Evolutionary conservation across 2,329 filamentous ascomycete species (phyloP), one percentile per base, ranked within the genome.

Genomic region (Aspergillus quadrilineatus): DNA sequence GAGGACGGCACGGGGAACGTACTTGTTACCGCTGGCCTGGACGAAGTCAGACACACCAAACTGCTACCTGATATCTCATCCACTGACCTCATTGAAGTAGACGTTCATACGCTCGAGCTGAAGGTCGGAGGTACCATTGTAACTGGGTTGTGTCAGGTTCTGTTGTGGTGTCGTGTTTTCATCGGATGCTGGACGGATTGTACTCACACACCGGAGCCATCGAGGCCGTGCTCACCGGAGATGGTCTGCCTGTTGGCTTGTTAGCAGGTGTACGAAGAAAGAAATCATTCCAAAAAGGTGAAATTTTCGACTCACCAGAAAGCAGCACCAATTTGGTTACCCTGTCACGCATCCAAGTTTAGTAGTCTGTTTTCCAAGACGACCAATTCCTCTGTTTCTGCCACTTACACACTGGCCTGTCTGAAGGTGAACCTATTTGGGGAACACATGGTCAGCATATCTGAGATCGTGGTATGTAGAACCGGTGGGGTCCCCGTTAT

Each of bases 251-350:
- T 87, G 61, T 62, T 60, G 55, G 37, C 50, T 57, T 63, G 73
- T 83, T 69, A 84, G 77, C 69, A 57, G 46, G 6, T 34, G 26
- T 29, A 22, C 4, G 10, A 41, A n/a, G 10, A 17, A 17, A 17
- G 17, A 15, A 41, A 22, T 22, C 22, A 42, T 51, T 17, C 9
- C 14, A 5, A 7, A 28, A 26, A 17, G n/a, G 39, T 30, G 50
- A 60, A 53, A 52, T 48, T 55, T 26, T 48, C 51, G 53, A 82
- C 86, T 69, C 80, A 90, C 89, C 94, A 99, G 87, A 99, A 99
- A 82, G 94, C 94, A 85, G 94, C 94, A 93, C 94, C 94, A 72
- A 97, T 96, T 90, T 99, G 94, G 89, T 99, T 99, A 87, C 94
- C 94, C 93, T 97, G 72, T 62, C 46, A 59, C 55, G 63, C 66